Conservation (phyloP, 2,329 filamentous ascomycete genomes). For the Fusarium sp. region DNA sequence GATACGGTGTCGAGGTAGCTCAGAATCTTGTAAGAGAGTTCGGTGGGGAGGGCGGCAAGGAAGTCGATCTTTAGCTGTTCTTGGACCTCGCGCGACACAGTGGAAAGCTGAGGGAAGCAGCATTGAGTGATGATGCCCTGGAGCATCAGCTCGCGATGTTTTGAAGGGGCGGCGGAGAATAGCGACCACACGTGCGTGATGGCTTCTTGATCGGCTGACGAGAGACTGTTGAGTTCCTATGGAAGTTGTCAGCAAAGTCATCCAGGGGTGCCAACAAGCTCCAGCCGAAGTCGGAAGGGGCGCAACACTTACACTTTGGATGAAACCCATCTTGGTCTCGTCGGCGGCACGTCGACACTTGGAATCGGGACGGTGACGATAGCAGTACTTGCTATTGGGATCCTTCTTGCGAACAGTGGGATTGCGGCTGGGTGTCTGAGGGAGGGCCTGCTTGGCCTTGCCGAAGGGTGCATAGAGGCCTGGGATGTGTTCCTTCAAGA, state of each 20-base stretch:
- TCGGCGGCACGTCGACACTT: slow-evolving; percentile 93
- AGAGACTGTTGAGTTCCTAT: slow-evolving; percentile 81
- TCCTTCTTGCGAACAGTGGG: slow-evolving; percentile 55
- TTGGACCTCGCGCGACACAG: slow-evolving; percentile 86
- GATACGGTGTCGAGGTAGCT: slow-evolving; percentile 93
- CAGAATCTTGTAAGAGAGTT: slow-evolving; percentile 92
- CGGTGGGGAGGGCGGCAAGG: slow-evolving; percentile 82
- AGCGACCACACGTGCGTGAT: slow-evolving; percentile 98
- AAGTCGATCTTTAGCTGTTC: slow-evolving; percentile 99
- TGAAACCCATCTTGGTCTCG: slow-evolving; percentile 93
- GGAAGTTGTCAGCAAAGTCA: slow-evolving; percentile 1
- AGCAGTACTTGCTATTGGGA: slow-evolving; percentile 90
- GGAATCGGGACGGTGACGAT: slow-evolving; percentile 90
- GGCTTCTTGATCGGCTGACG: slow-evolving; percentile 86
- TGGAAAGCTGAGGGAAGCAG: slow-evolving; percentile 96
- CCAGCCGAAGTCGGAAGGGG: background rate
- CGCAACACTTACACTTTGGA: slow-evolving; percentile 74
- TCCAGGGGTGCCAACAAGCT: background rate
- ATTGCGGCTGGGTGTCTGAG: slow-evolving; percentile 22
- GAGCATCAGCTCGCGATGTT: slow-evolving; percentile 94
- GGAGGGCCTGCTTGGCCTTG: slow-evolving; percentile 54
- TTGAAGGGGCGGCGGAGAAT: slow-evolving; percentile 92
- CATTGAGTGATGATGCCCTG: slow-evolving; percentile 96
- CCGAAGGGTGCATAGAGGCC: slow-evolving; percentile 84
- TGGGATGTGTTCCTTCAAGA: slow-evolving; percentile 89